Base-by-base conservation (phyloP, 306 rosid species). In the Malus asiatica region DNA sequence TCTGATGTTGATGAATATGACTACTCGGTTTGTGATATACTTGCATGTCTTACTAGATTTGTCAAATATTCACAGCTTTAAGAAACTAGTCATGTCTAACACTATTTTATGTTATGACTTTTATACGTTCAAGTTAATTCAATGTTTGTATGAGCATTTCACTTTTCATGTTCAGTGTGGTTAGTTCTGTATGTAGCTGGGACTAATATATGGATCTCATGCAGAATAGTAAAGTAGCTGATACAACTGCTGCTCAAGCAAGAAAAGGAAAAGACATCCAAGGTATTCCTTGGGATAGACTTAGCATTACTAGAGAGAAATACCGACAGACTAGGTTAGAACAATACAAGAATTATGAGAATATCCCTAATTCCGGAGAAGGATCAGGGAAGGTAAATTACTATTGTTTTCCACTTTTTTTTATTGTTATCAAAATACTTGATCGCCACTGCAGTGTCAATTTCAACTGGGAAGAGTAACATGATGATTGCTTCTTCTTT, bases 331-430 rank as follows among this genome's bases (percentile, higher is more conserved):
- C 93, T 82, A 90, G 97, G 85, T 74, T 93, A 79, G 97, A 93
- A 79, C 96, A 93, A 72, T 93, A 93, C 87, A 93, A 16, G 90
- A 93, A 93, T 81, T 93, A 93, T 82, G 97, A 93, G 79, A 90
- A 90, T 72, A 82, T 93, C 78, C 58, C 87, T 45, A 86, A 86
- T 66, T 90, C 97, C 1, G 97, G 97, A 78, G 93, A 93, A 51
- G 83, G 84, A 70, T 89, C 96, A 11, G 91, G 20, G 78, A 93
- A 90, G 97, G 97, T 93, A 86, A 78, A 58, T 46, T 8, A 8
- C 45, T 68, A 30, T 29, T 53, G 33, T 70, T 73, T 38, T 20
- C 38, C 14, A 23, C 18, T 23, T 71, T 18, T 14, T 18, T 4
- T 64, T 3, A 64, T 46, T 14, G 22, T 59, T 76, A 29, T 22